Evolutionary conservation across 139 green algal species (phyloP).

Genomic region (Picochlorum sp.): DNA sequence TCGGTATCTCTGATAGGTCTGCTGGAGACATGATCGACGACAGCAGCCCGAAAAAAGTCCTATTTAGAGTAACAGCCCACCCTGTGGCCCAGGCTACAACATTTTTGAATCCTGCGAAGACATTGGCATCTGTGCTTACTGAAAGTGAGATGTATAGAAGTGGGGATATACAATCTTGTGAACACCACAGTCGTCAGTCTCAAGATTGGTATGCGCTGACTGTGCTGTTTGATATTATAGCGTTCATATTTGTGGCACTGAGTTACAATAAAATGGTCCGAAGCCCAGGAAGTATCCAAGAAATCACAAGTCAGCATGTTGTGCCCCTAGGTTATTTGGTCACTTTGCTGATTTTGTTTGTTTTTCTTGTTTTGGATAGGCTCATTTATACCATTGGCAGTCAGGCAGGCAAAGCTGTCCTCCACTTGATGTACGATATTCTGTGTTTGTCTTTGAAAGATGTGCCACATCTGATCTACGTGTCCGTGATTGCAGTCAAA

Average conservation of each 20-base stretch:
- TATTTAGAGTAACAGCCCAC: too few relatives aligned
- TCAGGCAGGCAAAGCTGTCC: slow-evolving; percentile 36
- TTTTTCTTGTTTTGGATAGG: slow-evolving; percentile 61
- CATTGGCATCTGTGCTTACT: too few relatives aligned
- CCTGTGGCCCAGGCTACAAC: too few relatives aligned
- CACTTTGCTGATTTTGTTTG: slow-evolving; percentile 63
- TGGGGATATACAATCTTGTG: background rate
- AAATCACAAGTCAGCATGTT: slow-evolving; percentile 56
- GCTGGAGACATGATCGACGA: too few relatives aligned
- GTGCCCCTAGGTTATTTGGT: slow-evolving; percentile 62
- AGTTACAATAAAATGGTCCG: slow-evolving; percentile 62
- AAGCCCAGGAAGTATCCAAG: slow-evolving; percentile 14
- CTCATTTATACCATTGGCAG: slow-evolving; percentile 48
- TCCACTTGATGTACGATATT: slow-evolving; percentile 13
- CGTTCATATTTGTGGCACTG: slow-evolving; percentile 61
- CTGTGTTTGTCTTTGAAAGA: slow-evolving; percentile 1
- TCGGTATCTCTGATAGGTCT: too few relatives aligned
- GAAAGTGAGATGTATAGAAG: too few relatives aligned
- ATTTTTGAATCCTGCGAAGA: too few relatives aligned
- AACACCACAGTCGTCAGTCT: slow-evolving; percentile 41
- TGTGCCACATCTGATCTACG: background rate
- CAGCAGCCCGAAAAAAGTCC: too few relatives aligned
- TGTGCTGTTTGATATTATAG: slow-evolving; percentile 52
- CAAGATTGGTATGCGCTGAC: slow-evolving; percentile 64
- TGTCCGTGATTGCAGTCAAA: slow-evolving; percentile 15